Evolutionary conservation across 2,329 filamentous ascomycete species (phyloP), one percentile per base, ranked within the genome.

Genomic region (Myriosclerotinia scirpicola): DNA sequence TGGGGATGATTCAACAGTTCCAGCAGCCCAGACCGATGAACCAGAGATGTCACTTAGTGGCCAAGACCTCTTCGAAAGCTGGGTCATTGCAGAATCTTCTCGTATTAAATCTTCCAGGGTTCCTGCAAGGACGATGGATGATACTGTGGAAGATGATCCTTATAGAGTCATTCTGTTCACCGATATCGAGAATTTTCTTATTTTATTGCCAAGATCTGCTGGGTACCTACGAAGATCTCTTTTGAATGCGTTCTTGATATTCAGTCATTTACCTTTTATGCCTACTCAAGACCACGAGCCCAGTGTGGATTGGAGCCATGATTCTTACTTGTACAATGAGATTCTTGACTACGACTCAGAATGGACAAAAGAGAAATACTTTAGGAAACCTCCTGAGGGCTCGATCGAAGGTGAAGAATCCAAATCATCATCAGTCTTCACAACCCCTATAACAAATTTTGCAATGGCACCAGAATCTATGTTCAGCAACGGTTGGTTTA

Each of bases 141-240:
- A 92, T 36, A 83, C 86, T 2, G 85, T 84, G 20, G 89, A 92
- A 70, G 89, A 93, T 67, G 94, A 97, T 73, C 90, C 92, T 0
- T 96, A 90, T 71, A 85, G 93, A 46, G 86, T 95, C 4, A 85
- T 97, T 55, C 85, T 97, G 74, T 93, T 88, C 71, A 85, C 87
- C 0, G 95, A 98, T 75, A 81, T 97, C 26, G 80, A 86, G 69
- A 81, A 85, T 0, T 82, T 90, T 38, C 74, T 96, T 2, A 79
- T 87, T 42, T 73, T 79, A 60, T 76, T 89, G 5, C 84, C 85
- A 0, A 42, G 64, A 6, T 74, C 75, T 36, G 71, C 81, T 67
- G 65, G 75, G 65, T 67, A 68, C 2, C 74, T 85, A 0, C 77
- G 75, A 9, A 73, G 77, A 12, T 76, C 83, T 38, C 77, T 96